Conservation (phyloP, 2,329 filamentous ascomycete genomes). For the Penicillium oxalicum region DNA sequence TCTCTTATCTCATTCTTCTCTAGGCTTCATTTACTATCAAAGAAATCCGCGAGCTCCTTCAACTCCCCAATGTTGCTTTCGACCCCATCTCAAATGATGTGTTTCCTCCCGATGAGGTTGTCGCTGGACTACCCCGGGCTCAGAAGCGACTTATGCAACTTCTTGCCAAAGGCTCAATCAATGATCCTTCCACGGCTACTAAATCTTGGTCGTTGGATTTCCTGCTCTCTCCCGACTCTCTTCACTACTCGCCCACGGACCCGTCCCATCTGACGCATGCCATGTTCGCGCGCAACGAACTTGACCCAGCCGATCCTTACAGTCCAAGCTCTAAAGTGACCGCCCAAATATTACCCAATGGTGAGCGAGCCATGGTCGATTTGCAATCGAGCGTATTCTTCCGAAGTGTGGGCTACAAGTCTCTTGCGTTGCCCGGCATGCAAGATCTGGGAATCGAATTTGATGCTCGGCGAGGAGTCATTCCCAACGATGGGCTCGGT, state of each 20-base stretch:
- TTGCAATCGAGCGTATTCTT: constrained; percentile 71
- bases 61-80: constrained; percentile 66
- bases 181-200: constrained; percentile 42
- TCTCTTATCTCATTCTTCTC: constrained; percentile 3
- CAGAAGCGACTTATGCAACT: constrained; percentile 74
- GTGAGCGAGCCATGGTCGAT: constrained; percentile 41
- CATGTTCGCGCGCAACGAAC: constrained; percentile 55
- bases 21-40: constrained; percentile 93
- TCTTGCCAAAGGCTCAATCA: constrained; percentile 65
- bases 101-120: constrained; percentile 55
- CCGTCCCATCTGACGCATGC: constrained; percentile 56
- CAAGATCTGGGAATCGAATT: constrained; percentile 69
- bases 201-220: constrained; percentile 84
- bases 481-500: constrained; percentile 76
- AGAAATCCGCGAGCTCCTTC: constrained; percentile 81
- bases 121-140: constrained; percentile 66
- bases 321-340: constrained; percentile 43
- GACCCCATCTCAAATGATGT: constrained; percentile 60
- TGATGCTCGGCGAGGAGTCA: constrained; percentile 64
- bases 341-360: constrained; percentile 46
- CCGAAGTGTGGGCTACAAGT: constrained; percentile 92
- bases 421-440: constrained; percentile 69
- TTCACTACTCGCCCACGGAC: constrained; percentile 49
- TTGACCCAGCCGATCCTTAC: constrained; percentile 48
- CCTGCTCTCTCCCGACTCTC: constrained; percentile 68